Evolutionary conservation across 2,329 filamentous ascomycete species (phyloP), one percentile per base, ranked within the genome.

Genomic region (Ustilaginoidea virens): DNA sequence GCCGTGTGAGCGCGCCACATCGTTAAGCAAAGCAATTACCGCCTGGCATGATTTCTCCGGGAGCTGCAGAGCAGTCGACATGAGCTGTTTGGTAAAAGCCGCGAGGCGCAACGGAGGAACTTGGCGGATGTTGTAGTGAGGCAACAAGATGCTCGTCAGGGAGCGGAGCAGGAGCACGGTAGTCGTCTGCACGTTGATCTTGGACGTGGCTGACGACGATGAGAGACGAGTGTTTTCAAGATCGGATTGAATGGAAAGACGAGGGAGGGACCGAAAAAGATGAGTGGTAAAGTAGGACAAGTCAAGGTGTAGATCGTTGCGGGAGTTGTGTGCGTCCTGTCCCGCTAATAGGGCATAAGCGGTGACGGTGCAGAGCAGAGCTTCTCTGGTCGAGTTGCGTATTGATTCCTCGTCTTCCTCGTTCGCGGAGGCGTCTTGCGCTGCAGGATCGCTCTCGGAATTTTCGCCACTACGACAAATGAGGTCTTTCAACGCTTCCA

Each of bases 301-400:
- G 51, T 98, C 92, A 27, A 98, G 74, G 45, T 86, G 80, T 4
- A 96, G 68, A 25, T 76, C 66, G 24, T 75, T 69, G 33, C 83
- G 79, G 27, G 83, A 80, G 55, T 85, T 87, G 56, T 80, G 77
- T 11, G 76, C 83, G 45, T 94, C 87, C 58, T 98, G 90, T 27
- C 90, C 87, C 38, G 90, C 81, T 22, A 98, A 74, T 5, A 98
- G 74, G n/a, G 87, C 85, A 47, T 92, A 96, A 16, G 92, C 90
- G 1, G 90, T 98, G 44, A 92, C 85, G 33, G 86, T 92, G 59
- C 87, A 94, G 32, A 98, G 78, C 5, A 98, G 74, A 8, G 81
- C 72, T 54, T 96, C 86, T 39, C 90, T 77, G 16, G 77, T 83
- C 8, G 79, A 60, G 52, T 93, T 86, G 32, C 86, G 74, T 22